A percentile compares a stretch with the other conserved stretches of the same genome.
phyloP scores from a whole-genome alignment of 2,329 filamentous ascomycete species.

The Venturia nashicola region DNA sequence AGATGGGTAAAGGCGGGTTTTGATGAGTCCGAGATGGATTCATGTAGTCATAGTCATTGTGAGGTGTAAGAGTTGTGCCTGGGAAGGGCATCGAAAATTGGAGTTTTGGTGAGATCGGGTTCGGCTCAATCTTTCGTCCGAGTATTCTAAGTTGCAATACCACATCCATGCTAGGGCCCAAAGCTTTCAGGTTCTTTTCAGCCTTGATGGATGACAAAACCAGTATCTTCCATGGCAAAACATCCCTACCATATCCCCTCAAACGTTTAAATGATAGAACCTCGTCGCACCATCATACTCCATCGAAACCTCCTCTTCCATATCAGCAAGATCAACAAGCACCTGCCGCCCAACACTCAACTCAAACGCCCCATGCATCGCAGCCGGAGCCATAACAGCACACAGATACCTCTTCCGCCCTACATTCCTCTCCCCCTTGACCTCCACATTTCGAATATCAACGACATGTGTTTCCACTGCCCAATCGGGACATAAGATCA shows the following conservation, averaged over 20 bases:
- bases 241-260: neutral
- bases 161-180: no score
- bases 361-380: neutral
- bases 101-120: neutral
- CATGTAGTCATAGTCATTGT: no score
- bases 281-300: conserved; percentile 5
- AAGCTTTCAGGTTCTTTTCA: no score
- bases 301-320: conserved; percentile 1
- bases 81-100: no score
- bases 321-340: neutral
- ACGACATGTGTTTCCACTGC: neutral
- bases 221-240: no score
- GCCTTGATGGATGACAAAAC: no score
- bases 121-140: neutral
- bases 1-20: neutral
- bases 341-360: neutral
- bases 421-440: neutral
- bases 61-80: no score
- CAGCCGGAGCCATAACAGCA: neutral
- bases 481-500: neutral
- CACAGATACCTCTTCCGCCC: neutral
- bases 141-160: neutral
- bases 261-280: neutral
- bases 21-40: no score
- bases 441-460: neutral